Evolutionary conservation across 192 early-diverging fungal genomes (phyloP).

Genomic region (Neocallimastix lanati): DNA sequence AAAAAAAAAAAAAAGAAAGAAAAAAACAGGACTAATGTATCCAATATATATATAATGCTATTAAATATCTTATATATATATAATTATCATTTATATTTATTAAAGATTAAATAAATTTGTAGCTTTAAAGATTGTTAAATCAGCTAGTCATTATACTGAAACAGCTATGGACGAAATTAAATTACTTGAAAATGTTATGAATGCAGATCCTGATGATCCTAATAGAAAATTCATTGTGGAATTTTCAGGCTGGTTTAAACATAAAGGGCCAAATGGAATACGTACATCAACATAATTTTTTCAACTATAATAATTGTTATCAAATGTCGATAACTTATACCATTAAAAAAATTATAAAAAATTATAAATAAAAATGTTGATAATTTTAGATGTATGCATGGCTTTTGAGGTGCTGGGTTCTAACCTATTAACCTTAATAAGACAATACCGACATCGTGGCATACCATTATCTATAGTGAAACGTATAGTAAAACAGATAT

Average conservation of each 20-base stretch:
- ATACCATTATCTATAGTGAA: slow-evolving; percentile 74
- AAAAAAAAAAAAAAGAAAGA: no score
- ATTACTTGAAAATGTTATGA: slow-evolving; percentile 63
- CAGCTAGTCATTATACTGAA: slow-evolving; percentile 84
- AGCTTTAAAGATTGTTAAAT: slow-evolving; percentile 94
- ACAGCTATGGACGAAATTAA: slow-evolving; percentile 92
- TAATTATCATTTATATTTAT: no score
- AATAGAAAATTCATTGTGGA: slow-evolving; percentile 58
- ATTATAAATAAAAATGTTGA: not conserved
- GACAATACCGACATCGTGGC: slow-evolving; percentile 61
- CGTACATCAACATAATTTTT: slow-evolving; percentile 15
- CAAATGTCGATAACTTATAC: not conserved
- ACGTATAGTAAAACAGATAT: slow-evolving; percentile 74
- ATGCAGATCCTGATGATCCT: slow-evolving; percentile 5
- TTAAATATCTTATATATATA: no score
- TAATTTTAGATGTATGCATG: slow-evolving; percentile 72
- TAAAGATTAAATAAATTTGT: slow-evolving; percentile 54
- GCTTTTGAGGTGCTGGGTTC: slow-evolving; percentile 94
- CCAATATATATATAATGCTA: no score
- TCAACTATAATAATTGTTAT: not conserved
- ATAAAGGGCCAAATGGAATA: slow-evolving; percentile 67
- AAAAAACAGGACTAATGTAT: no score
- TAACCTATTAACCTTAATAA: slow-evolving; percentile 77
- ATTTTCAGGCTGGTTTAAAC: slow-evolving; percentile 77
- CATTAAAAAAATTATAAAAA: not conserved